A percentile compares a stretch with the other conserved stretches of the same genome.
phyloP scores from a whole-genome alignment of 176 grass and related monocot genomes.

The Zoysia pacifica region DNA sequence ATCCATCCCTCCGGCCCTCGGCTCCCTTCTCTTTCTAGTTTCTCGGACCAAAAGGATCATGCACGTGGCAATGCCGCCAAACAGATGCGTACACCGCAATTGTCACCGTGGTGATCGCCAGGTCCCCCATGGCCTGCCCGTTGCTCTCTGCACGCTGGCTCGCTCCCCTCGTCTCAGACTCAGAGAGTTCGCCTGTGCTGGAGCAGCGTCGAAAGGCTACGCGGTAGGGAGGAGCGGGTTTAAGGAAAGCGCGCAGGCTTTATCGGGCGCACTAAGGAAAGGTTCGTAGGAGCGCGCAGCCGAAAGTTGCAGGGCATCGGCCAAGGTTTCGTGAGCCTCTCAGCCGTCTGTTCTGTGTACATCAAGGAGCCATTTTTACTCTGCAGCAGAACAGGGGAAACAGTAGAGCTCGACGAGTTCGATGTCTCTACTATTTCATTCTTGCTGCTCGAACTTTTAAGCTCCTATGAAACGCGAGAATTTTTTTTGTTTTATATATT shows the following conservation, averaged over 20 bases:
- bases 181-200: slow-evolving; percentile 19
- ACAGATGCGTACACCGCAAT: not conserved
- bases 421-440: not conserved
- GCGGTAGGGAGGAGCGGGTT: slow-evolving; percentile 21
- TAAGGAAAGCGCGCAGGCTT: slow-evolving; percentile 22
- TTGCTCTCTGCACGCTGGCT: not conserved
- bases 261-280: slow-evolving; percentile 1
- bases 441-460: no score
- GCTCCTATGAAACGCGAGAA: no score
- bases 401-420: not conserved
- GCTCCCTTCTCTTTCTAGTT: not conserved
- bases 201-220: slow-evolving; percentile 31
- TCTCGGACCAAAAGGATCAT: slow-evolving; percentile 26
- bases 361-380: not conserved
- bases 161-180: not conserved
- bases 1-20: not conserved
- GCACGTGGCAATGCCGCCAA: slow-evolving; percentile 11
- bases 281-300: slow-evolving; percentile 4
- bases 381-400: not conserved
- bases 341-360: not conserved
- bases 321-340: not conserved
- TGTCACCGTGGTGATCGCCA: slow-evolving; percentile 4
- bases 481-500: no score
- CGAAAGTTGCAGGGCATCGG: not conserved
- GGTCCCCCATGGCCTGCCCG: not conserved